Conservation (phyloP, 768 basidiomycete species). For the Holtermannia corniformis region DNA sequence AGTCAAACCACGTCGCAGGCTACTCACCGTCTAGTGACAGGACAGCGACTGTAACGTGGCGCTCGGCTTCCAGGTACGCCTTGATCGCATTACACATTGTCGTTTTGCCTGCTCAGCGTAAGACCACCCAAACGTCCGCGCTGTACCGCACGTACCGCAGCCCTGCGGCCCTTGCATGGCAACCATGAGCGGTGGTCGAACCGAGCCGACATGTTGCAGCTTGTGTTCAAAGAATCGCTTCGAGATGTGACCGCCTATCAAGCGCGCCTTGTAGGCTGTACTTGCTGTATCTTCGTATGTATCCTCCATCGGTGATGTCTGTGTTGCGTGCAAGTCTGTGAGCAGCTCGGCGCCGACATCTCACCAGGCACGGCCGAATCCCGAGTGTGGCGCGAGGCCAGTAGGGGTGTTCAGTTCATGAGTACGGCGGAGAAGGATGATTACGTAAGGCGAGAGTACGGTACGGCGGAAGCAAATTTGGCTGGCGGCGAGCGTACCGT, state of each 20-base stretch:
- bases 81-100: conserved; percentile 58
- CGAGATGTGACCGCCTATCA: conserved; percentile 22
- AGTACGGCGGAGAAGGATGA: no score
- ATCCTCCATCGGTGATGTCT: no score
- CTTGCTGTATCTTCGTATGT: neutral
- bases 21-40: conserved; percentile 40
- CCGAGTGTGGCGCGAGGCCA: no score
- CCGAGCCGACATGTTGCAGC: conserved; percentile 6
- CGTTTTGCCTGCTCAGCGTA: conserved; percentile 54
- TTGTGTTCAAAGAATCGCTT: conserved; percentile 7
- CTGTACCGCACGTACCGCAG: conserved; percentile 46
- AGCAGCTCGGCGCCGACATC: no score
- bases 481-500: no score
- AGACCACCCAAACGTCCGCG: neutral
- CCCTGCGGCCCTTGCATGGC: conserved; percentile 91
- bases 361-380: no score
- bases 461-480: no score
- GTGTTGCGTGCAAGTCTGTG: no score
- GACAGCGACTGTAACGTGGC: conserved; percentile 25
- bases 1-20: conserved; percentile 46
- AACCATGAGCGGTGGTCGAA: conserved; percentile 58
- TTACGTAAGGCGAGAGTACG: no score
- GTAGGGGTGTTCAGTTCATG: no score
- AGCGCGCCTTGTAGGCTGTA: conserved; percentile 23
- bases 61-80: conserved; percentile 36